Base-by-base conservation (phyloP, 331 rosid genomes). In the Stylosanthes scabra region DNA sequence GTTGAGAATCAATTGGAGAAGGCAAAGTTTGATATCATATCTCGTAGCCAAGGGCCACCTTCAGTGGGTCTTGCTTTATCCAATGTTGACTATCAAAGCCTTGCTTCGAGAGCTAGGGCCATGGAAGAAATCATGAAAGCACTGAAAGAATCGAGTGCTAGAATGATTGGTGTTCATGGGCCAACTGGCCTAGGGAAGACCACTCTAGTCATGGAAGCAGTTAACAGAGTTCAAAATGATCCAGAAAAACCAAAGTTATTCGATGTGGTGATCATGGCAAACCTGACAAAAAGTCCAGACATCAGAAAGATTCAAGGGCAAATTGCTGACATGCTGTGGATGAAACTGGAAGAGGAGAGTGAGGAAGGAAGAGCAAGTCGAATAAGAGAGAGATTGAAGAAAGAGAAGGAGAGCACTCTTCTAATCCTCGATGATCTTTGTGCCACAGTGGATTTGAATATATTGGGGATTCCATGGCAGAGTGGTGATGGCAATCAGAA, bases 141-240 rank as follows among this genome's bases (percentile, higher is more conserved):
- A 6, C 27, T 81, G 64, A 5, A 2, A 28, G 8, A 62, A 3
- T 13, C 72, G 0, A 34, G 3, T 2, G 44, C 62, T 6, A 52
- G 64, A n/a, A 14, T 52, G 39, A 25, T 81, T 2, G 82, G 85
- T 10, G 27, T 81, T 62, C 25, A 50, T 31, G 85, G 85, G 10
- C 14, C 0, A 9, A 25, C 61, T 65, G 84, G 84, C 2, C 61
- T 76, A 39, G 84, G 84, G 10, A 81, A 76, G 63, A 81, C 85
- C 0, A 81, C 72, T 10, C 39, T 76, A 15, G 71, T 68, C 2
- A 71, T 54, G 54, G 52, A 71, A 31, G 64, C 77, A 4, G 78
- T 11, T 1, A 44, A 9, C 51, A 8, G 59, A 1, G 67, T 61
- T 34, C 16, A n/a, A 2, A 61, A 71, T n/a, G 66, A 1, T 34